Conservation (phyloP, 495 filamentous ascomycete species). For the Trichocladium uniseriatum region DNA sequence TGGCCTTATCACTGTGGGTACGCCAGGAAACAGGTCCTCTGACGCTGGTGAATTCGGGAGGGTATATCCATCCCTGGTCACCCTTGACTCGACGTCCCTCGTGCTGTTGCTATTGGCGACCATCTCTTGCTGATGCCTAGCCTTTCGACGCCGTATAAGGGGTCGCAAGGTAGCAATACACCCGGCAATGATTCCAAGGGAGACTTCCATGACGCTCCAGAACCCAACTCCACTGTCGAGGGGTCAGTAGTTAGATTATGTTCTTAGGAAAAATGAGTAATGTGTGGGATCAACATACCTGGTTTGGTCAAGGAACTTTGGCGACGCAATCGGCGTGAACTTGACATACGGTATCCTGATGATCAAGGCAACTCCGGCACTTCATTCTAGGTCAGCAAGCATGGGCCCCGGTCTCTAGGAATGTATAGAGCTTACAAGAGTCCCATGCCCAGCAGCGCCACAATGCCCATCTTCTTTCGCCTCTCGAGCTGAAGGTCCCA, state of each 20-base stretch:
- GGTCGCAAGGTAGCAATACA: conserved; percentile 35
- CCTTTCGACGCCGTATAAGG: conserved; percentile 21
- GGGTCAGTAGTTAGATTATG: background rate
- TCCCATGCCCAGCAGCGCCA: conserved; percentile 28
- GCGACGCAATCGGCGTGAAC: conserved; percentile 19
- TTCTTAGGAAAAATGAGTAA: background rate
- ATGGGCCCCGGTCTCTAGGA: background rate
- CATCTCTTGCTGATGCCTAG: background rate
- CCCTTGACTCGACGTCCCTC: background rate
- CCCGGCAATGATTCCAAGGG: conserved; percentile 34
- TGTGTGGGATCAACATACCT: conserved; percentile 10
- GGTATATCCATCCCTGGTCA: background rate
- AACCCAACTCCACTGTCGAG: conserved; percentile 24
- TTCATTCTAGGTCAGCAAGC: conserved; percentile 1
- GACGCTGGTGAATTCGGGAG: no score
- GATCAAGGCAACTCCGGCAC: conserved; percentile 33
- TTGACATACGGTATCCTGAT: conserved; percentile 32
- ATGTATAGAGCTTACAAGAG: conserved; percentile 19
- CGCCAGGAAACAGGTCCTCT: no score
- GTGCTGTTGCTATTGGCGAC: no score
- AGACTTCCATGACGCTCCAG: conserved; percentile 32
- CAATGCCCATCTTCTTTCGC: conserved; percentile 27
- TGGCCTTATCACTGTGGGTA: background rate
- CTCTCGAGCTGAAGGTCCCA: conserved; percentile 32
- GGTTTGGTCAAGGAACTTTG: conserved; percentile 12